A percentile compares a stretch with the other conserved stretches of the same genome.
Conservation (phyloP, 306 rosid species). For the Trichosanthes cucumerina region DNA sequence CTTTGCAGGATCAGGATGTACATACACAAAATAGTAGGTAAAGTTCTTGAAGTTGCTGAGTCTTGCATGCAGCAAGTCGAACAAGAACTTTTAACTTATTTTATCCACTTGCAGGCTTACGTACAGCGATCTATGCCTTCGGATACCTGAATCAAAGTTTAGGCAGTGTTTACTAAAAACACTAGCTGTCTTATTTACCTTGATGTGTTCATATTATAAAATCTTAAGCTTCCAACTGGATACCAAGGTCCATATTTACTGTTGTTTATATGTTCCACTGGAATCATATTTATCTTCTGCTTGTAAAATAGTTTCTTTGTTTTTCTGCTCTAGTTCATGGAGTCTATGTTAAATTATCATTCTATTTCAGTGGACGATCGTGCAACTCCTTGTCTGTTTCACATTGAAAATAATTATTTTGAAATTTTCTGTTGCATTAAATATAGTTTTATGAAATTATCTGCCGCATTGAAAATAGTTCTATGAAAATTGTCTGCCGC, state of each 20-base stretch:
- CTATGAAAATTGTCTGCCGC: no score
- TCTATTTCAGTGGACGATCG: background rate
- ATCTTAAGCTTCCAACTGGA: constrained; percentile 79
- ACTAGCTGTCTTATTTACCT: constrained; percentile 61
- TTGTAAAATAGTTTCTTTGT: background rate
- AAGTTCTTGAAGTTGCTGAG: constrained; percentile 7
- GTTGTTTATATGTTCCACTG: background rate
- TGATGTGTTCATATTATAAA: constrained; percentile 84
- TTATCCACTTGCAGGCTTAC: constrained; percentile 59
- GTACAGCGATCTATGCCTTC: constrained; percentile 92
- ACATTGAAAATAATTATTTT: background rate
- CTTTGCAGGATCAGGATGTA: constrained; percentile 64
- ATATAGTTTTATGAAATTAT: no score
- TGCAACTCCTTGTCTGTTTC: background rate
- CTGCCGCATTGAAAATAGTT: no score
- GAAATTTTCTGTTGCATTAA: background rate
- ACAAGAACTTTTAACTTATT: constrained; percentile 21
- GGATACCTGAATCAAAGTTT: constrained; percentile 81
- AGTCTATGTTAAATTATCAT: background rate
- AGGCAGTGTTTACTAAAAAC: constrained; percentile 82
- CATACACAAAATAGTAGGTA: constrained; percentile 70
- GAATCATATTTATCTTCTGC: background rate
- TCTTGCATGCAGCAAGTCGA: constrained; percentile 7
- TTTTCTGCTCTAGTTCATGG: background rate
- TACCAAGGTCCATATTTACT: constrained; percentile 43